Evolutionary conservation across 495 filamentous ascomycete species (phyloP), one percentile per base, ranked within the genome.

Genomic region (Penicillium crystallinum): DNA sequence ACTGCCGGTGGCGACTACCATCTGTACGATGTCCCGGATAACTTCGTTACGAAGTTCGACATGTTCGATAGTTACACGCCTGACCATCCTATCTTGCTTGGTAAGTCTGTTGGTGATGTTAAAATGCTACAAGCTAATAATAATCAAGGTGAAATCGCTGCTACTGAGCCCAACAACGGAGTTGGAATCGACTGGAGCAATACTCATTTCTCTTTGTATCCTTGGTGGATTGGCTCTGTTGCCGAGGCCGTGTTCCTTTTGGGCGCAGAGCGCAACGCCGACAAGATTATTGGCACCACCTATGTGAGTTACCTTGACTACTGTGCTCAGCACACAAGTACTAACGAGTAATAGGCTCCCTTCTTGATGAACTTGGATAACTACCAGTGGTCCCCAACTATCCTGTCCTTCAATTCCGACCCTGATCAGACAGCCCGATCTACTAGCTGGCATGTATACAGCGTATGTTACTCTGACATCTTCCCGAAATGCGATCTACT

Each of bases 241-340:
- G 72, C 72, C 17, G 86, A 90, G 55, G 84, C 82, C 4, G 79
- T 89, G 35, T 87, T 79, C 56, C 70, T 86, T 11, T 60, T 90
- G 39, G 84, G 82, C 17, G 76, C 79, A 12, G 86, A 89, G 67
- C 75, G 83, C 10, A 88, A 88, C 57, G 71, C 77, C 1, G 78
- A 85, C 66, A 69, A 64, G 43, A 63, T 76, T 18, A 67, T 74
- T 14, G 63, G 67, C 49, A 69, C 66, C 2, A 69, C 66, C 23
- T 69, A 71, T 46, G 66, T 74, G 49, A 62, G 74, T 52, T 44
- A n/a, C 27, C 23, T 42, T 29, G 51, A n/a, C 5, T n/a, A 31
- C 14, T 7, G 4, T 2, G 11, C 47, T 42, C 46, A 44, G 23
- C 30, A 25, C 3, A 55, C 35, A 10, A 38, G 53, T 47, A 18